Evolutionary conservation across 1,139 yeast species (phyloP).

Genomic region (Yamadazyma trypodendri): DNA sequence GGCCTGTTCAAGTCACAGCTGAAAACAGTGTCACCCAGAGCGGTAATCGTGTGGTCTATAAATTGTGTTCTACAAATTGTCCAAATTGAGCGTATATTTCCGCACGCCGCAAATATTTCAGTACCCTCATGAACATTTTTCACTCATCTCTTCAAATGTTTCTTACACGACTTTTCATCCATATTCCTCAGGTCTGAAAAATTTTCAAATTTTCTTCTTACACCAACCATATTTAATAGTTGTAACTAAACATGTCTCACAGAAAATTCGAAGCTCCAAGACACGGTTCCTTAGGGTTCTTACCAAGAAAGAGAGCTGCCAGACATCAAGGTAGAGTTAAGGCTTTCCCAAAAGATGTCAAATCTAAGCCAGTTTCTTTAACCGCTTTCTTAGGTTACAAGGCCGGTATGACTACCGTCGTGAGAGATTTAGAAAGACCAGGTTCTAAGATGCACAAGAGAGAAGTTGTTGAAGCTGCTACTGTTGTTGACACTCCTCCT

Average conservation of each 20-base stretch:
- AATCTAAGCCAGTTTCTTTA: conserved; percentile 97
- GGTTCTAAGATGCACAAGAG: conserved; percentile 99
- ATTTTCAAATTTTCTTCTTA: conserved; percentile 5
- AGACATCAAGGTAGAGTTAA: conserved; percentile 98
- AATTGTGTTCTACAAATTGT: too few relatives aligned
- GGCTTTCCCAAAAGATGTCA: conserved; percentile 99
- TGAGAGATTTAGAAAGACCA: conserved; percentile 99
- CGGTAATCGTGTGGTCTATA: too few relatives aligned
- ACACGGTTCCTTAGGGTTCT: conserved; percentile 99
- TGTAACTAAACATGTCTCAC: conserved; percentile 75
- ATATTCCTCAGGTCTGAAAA: conserved; percentile 2
- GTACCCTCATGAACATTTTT: too few relatives aligned
- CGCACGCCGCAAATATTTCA: background rate
- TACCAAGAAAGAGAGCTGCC: conserved; percentile 99
- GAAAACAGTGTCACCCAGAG: too few relatives aligned
- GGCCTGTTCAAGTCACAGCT: too few relatives aligned
- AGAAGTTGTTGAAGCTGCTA: conserved; percentile 99
- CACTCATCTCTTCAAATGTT: background rate
- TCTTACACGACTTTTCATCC: conserved; percentile 2
- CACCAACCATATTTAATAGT: conserved; percentile 4
- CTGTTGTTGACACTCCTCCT: conserved; percentile 99
- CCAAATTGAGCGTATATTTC: background rate
- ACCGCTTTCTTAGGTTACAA: conserved; percentile 99
- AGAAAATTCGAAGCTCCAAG: conserved; percentile 99
- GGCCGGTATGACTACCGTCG: conserved; percentile 99